Evolutionary conservation across 83 land plant genomes (phyloP).

Genomic region (Thuja plicata): DNA sequence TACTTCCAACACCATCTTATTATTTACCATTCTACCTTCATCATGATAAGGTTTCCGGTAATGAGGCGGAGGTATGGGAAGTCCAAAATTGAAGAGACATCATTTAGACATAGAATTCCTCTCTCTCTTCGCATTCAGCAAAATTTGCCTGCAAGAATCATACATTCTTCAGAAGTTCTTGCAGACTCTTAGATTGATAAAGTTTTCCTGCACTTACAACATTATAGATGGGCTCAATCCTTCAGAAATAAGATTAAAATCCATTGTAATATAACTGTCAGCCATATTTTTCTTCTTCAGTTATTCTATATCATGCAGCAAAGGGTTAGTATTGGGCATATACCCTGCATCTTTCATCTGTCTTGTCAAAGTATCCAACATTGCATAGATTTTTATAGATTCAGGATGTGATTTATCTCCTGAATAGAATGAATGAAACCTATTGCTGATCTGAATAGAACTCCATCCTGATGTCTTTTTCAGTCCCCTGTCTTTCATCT

Average conservation of each 20-base stretch:
- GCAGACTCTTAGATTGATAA: background rate
- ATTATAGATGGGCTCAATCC: background rate
- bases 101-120: background rate
- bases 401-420: background rate
- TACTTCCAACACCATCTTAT: background rate
- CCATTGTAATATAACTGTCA: background rate
- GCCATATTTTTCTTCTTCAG: background rate
- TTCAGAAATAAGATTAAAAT: background rate
- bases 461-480: constrained; percentile 47
- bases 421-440: background rate
- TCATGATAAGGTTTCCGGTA: background rate
- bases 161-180: background rate
- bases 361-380: background rate
- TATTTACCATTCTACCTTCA: background rate
- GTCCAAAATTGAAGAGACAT: background rate
- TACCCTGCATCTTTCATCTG: background rate
- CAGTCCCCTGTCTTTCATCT: constrained; percentile 34
- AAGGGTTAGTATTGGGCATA: background rate
- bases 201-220: background rate
- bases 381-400: background rate
- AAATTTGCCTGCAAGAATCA: background rate
- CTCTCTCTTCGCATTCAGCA: background rate
- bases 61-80: background rate
- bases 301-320: background rate
- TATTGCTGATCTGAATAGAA: constrained; percentile 29